Evolutionary conservation across 1,284 basidiomycete genomes (phyloP).

Genomic region (Ganoderma multipileum): DNA sequence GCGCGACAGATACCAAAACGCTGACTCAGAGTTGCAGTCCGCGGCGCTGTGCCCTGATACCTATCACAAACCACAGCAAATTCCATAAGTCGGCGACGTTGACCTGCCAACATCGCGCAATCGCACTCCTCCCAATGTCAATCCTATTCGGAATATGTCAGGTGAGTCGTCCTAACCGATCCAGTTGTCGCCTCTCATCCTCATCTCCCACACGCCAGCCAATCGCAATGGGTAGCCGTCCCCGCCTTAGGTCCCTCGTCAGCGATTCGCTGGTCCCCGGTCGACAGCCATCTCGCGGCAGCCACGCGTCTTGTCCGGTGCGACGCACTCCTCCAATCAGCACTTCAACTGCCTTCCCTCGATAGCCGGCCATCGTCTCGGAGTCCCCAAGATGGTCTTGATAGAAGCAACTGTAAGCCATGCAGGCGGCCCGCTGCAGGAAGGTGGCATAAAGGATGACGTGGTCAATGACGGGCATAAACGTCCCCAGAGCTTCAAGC

Average conservation of each 20-base stretch:
- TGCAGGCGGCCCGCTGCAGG: constrained; percentile 50
- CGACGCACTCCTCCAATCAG: not conserved
- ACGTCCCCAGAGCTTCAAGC: too few species aligned
- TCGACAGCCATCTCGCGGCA: not conserved
- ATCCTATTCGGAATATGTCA: not conserved
- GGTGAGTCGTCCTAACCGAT: constrained; percentile 49
- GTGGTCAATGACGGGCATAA: too few species aligned
- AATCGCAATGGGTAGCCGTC: not conserved
- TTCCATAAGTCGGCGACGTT: not conserved
- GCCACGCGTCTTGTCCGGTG: not conserved
- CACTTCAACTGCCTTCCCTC: constrained; percentile 53
- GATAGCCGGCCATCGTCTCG: constrained; percentile 46
- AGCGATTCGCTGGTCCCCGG: not conserved
- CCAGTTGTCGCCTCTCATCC: not conserved
- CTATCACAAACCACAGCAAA: not conserved
- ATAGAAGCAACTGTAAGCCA: constrained; percentile 55
- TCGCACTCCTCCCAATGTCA: not conserved
- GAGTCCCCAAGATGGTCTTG: constrained; percentile 53
- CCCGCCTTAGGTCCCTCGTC: not conserved
- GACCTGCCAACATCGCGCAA: not conserved
- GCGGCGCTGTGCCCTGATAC: not conserved
- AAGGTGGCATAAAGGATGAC: too few species aligned
- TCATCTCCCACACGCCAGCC: not conserved
- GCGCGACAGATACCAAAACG: not conserved
- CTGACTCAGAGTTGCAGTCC: not conserved